Conservation (phyloP, 768 basidiomycete species). For the Naganishia kalamii region DNA sequence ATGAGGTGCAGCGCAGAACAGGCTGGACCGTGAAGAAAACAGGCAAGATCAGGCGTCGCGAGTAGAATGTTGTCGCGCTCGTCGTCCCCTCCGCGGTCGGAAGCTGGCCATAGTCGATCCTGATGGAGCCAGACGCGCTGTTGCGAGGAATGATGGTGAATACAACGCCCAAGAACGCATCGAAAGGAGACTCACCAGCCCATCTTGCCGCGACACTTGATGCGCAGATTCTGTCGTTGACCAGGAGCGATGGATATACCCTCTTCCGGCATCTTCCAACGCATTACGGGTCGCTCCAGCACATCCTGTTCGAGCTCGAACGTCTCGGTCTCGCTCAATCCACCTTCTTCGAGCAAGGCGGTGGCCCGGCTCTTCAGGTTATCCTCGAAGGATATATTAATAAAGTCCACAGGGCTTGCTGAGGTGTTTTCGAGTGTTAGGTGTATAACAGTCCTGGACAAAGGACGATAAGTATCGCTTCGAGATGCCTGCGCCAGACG, state of each 20-base stretch:
- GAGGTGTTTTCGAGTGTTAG: constrained; percentile 89
- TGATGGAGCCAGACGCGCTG: constrained; percentile 71
- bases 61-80: constrained; percentile 59
- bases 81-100: constrained; percentile 33
- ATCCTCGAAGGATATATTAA: constrained; percentile 82
- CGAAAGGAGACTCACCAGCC: constrained; percentile 65
- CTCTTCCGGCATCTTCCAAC: constrained; percentile 58
- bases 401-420: constrained; percentile 69
- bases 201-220: constrained; percentile 79
- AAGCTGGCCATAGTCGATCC: constrained; percentile 73
- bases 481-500: constrained; percentile 34
- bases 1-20: constrained; percentile 54
- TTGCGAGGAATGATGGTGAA: neutral
- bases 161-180: neutral
- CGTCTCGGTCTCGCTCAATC: constrained; percentile 71
- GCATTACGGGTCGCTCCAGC: constrained; percentile 69
- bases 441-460: constrained; percentile 66
- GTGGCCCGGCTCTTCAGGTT: constrained; percentile 73
- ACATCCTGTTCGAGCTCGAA: constrained; percentile 86
- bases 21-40: constrained; percentile 90
- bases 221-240: constrained; percentile 60
- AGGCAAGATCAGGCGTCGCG: constrained; percentile 80
- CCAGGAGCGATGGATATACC: constrained; percentile 59
- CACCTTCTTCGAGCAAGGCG: constrained; percentile 69
- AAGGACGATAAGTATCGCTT: neutral